Evolutionary conservation across 1,284 basidiomycete species (phyloP), one percentile per base, ranked within the genome.

Genomic region (Puccinia brachypodii): DNA sequence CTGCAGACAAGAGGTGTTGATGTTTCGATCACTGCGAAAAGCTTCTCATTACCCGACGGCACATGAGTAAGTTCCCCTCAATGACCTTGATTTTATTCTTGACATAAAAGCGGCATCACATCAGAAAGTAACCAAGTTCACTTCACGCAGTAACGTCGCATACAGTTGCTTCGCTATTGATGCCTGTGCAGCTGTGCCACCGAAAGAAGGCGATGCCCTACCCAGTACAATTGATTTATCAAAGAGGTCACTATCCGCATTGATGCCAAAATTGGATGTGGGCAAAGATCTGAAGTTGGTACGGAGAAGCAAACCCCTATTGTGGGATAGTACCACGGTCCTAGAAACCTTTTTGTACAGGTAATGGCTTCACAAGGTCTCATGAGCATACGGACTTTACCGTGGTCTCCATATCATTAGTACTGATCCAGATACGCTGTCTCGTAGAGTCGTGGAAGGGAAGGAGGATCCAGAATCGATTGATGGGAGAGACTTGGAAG

Each of bases 341-440:
- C 9, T 80, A 19, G 78, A 80, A 33, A 25, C 78, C 28, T 80
- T 80, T 56, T 36, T 80, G 60, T 80, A 80, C 68, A 56, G 78
- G 78, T 80, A 62, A 9, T 64, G 22, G 9, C 42, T 44, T 14
- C n/a, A 44, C 68, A 69, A 38, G 1, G 31, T n/a, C 25, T 38
- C 7, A 75, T 22, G 7, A 11, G 53, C 53, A 8, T 25, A 25
- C 6, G 2, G n/a, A 22, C 19, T 47, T 9, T 28, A 42, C 25
- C 28, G 13, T 3, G 16, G 0, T 14, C 11, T 56, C 4, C 53
- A 25, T 11, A 56, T 56, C 13, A 22, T 56, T 3, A 56, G 22
- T 76, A 33, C 28, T 76, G 11, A 60, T 44, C 28, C n/a, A 16
- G 19, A 8, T 40, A 69, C 28, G 62, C 50, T 66, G 7, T 11